These are phyloP conservation scores for Paxillus involutus DNA, from an alignment of 768 basidiomycete genomes.

Conservation along the genomic window DNA sequence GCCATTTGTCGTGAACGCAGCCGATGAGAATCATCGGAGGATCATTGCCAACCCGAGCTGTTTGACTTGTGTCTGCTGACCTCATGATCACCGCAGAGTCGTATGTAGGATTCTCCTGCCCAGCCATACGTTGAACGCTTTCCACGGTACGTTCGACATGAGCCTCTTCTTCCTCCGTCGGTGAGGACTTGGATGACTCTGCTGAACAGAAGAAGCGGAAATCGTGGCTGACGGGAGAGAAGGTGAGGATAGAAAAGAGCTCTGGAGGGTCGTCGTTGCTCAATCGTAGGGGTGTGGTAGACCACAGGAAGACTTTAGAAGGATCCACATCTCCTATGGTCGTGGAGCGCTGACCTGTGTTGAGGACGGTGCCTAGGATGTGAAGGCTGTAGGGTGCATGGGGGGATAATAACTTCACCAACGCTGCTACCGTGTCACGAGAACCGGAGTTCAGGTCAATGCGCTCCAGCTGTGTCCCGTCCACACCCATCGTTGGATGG, in stretches of 20 bases:
- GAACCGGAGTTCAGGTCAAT: constrained; percentile 9
- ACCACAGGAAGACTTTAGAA: constrained; percentile 19
- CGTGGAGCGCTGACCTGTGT: constrained; percentile 12
- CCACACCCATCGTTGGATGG: background rate
- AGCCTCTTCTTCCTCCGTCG: constrained; percentile 5
- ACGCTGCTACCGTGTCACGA: background rate
- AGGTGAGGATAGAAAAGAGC: constrained; percentile 20
- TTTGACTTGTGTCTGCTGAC: background rate
- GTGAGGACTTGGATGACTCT: constrained; percentile 1
- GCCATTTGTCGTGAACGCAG: constrained; percentile 9
- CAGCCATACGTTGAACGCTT: constrained; percentile 4
- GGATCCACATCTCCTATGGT: constrained; percentile 11
- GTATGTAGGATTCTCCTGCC: constrained; percentile 5
- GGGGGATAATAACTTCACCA: constrained; percentile 14
- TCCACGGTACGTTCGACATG: constrained; percentile 18
- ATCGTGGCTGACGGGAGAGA: constrained; percentile 10
- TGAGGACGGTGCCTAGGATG: constrained; percentile 19
- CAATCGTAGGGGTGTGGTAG: constrained; percentile 12
- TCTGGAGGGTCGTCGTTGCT: background rate
- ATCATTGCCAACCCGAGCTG: constrained; percentile 2
- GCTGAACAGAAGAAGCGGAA: constrained; percentile 20
- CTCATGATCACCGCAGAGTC: background rate
- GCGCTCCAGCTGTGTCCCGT: constrained; percentile 4
- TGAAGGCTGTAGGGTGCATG: constrained; percentile 12
- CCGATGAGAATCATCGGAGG: constrained; percentile 11